Evolutionary conservation across 2,329 filamentous ascomycete species (phyloP), one percentile per base, ranked within the genome.

Genomic region (Diaporthe amygdali): DNA sequence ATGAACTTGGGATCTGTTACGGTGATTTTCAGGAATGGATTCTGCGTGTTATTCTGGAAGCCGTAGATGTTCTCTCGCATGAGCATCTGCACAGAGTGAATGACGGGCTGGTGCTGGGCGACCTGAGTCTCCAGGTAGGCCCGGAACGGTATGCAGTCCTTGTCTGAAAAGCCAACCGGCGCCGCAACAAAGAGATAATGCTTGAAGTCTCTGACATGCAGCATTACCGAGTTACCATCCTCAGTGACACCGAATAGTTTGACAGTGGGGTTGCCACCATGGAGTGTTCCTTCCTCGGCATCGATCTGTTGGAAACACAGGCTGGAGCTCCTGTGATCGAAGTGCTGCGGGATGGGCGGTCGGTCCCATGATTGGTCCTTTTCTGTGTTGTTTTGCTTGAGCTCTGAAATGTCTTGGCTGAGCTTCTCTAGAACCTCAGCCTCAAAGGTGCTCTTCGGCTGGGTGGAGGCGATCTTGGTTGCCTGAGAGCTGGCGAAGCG

Each of bases 291-390:
- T 80, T 99, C 96, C 79, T 98, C 95, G 1, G 91, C 93, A 78
- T 99, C 97, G 76, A 99, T 99, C 78, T 97, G 93, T 83, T 99
- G 96, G 79, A 99, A 98, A 74, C 89, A 91, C n/a, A 99, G 85
- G 74, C 84, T 91, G 74, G 96, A 90, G 44, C 83, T 90, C 66
- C 88, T 79, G 10, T 91, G 87, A 72, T 83, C 75, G 72, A 89
- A 90, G 68, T 84, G 80, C n/a, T 79, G 80, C 5, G 89, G 83
- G 0, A 82, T 59, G 0, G 87, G 85, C 7, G 89, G 89, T 1
- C 89, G 86, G 56, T 92, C 91, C 97, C 96, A 99, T 79, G 94
- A 89, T 81, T 99, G 96, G 80, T 98, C 96, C 81, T 92, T 97
- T 79, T 99, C 96, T 2, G 93, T 88, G 82, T 97, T 98, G 81